Percentiles rank a stretch among this genome's conserved stretches.
phyloP scores from a whole-genome alignment of 179 eudicot species.

The Silene coronaria region DNA sequence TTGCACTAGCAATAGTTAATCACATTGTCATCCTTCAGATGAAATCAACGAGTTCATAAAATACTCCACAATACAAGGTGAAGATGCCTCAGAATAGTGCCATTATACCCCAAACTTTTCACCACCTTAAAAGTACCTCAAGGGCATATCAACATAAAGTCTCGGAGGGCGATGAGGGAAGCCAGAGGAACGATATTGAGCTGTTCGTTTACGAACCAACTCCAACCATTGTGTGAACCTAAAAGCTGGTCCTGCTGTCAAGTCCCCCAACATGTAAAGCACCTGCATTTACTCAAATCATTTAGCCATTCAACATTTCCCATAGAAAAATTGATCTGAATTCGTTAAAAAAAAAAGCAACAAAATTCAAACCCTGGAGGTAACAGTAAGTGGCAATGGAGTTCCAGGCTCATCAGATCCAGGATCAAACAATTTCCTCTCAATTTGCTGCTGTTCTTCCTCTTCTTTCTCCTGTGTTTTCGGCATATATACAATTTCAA shows the following conservation, averaged over 20 bases:
- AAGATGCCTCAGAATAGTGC: neutral
- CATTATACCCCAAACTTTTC: neutral
- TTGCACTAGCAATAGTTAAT: neutral
- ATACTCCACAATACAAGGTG: neutral
- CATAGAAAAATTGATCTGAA: neutral
- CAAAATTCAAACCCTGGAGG: conserved; percentile 59
- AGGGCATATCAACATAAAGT: conserved; percentile 39
- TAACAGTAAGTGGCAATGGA: conserved; percentile 76
- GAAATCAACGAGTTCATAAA: neutral
- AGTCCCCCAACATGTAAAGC: conserved; percentile 89
- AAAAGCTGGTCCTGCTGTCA: conserved; percentile 66
- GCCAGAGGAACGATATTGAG: conserved; percentile 56
- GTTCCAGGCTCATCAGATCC: conserved; percentile 63
- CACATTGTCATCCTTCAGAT: neutral
- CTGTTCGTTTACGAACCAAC: conserved; percentile 85
- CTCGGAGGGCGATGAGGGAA: conserved; percentile 57
- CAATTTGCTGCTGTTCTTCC: conserved; percentile 27
- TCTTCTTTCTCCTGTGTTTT: conserved; percentile 36
- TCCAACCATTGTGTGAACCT: conserved; percentile 93
- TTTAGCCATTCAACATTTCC: neutral
- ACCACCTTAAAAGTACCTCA: conserved; percentile 47
- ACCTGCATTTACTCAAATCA: conserved; percentile 45
- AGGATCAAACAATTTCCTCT: conserved; percentile 48
- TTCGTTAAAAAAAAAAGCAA: neutral
- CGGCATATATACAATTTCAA: conserved; percentile 21